Conservation (phyloP, 2,329 filamentous ascomycete species). For the Alternaria postmessia region DNA sequence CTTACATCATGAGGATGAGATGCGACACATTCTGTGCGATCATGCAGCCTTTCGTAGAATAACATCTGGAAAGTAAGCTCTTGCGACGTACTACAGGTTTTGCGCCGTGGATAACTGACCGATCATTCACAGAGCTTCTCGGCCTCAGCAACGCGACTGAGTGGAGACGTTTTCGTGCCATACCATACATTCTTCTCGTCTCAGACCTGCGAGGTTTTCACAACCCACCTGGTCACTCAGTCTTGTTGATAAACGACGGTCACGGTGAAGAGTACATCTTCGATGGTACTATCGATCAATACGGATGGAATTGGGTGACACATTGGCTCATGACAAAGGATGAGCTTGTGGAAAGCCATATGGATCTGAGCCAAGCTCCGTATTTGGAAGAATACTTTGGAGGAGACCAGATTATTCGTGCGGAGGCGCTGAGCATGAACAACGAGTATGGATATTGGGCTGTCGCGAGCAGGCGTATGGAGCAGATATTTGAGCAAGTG, state of each 20-base stretch:
- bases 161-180: neutral
- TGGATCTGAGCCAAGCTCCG: neutral
- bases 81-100: too few relatives aligned
- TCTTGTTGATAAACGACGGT: neutral
- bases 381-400: neutral
- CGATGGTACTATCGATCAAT: slow-evolving; percentile 3
- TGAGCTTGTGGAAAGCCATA: neutral
- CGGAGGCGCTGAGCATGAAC: neutral
- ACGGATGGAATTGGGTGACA: neutral
- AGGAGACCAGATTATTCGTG: neutral
- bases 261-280: neutral
- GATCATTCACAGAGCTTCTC: neutral
- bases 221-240: neutral
- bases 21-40: slow-evolving; percentile 2
- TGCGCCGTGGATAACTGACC: neutral
- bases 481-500: neutral
- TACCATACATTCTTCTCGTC: neutral
- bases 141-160: neutral
- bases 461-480: neutral
- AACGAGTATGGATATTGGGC: neutral
- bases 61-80: neutral
- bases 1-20: neutral
- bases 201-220: neutral
- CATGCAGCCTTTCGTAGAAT: neutral
- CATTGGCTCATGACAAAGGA: slow-evolving; percentile 1